Conservation (phyloP, 768 basidiomycete species). For the Suillus subaureus region DNA sequence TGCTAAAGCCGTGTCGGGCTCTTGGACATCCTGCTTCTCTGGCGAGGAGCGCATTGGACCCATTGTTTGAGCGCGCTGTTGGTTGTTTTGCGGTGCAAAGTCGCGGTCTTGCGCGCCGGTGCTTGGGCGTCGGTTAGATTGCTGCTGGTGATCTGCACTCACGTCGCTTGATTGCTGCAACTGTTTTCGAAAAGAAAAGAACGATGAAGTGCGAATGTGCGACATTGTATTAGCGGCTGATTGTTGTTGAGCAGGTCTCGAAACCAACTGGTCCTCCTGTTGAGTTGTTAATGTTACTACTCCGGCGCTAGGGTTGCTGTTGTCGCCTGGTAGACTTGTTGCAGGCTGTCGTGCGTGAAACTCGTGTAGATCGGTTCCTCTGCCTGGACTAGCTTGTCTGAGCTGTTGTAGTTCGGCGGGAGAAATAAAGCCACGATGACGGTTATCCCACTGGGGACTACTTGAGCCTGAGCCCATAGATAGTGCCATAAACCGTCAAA, state of each 20-base stretch:
- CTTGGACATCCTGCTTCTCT: slow-evolving; percentile 15
- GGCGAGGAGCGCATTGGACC: slow-evolving; percentile 27
- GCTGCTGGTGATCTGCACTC: slow-evolving; percentile 18
- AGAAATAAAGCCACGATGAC: slow-evolving; percentile 36
- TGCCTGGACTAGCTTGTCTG: slow-evolving; percentile 34
- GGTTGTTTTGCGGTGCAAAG: slow-evolving; percentile 34
- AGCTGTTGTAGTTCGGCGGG: slow-evolving; percentile 37
- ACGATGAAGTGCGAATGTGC: slow-evolving; percentile 62
- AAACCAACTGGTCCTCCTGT: slow-evolving; percentile 39
- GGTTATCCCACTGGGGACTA: slow-evolving; percentile 39
- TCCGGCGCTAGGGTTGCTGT: slow-evolving; percentile 10
- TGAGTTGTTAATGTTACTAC: slow-evolving; percentile 18
- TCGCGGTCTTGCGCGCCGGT: slow-evolving; percentile 18
- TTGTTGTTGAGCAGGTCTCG: slow-evolving; percentile 19
- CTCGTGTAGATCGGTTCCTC: slow-evolving; percentile 35
- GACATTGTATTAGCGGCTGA: slow-evolving; percentile 22
- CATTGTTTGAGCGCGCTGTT: slow-evolving; percentile 27
- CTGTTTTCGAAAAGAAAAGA: slow-evolving; percentile 62
- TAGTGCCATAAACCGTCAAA: slow-evolving; percentile 1
- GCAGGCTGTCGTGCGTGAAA: slow-evolving; percentile 30
- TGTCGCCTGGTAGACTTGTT: slow-evolving; percentile 11
- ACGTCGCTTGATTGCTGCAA: slow-evolving; percentile 29
- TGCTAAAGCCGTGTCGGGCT: slow-evolving; percentile 28
- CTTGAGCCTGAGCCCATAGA: slow-evolving; percentile 19
- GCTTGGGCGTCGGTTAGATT: slow-evolving; percentile 16